Evolutionary conservation across 1,139 yeast species (phyloP), one percentile per base, ranked within the genome.

Genomic region (Pichia sp.): DNA sequence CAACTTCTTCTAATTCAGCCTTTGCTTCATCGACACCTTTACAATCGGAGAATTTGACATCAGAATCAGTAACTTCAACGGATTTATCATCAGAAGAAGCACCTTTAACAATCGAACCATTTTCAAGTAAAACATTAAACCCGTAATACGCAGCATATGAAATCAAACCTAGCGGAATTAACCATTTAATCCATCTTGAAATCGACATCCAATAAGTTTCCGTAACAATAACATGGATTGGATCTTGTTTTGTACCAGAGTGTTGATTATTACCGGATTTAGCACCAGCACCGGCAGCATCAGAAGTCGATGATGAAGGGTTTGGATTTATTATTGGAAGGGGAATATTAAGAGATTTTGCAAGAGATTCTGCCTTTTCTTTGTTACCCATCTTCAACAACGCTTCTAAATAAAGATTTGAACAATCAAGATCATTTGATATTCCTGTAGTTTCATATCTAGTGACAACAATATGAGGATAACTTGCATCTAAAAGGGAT

Each of bases 21-120:
- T 97, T 81, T 15, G 99, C 98, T 69, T 94, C 99, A 66, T 94
- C 99, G 56, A 94, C 95, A 45, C 99, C 99, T 63, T 92, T 87
- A 35, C 94, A 97, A 65, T 94, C 99, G 42, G 80, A 77, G 65
- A 94, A 94, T 62, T 81, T 81, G 42, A 90, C 97, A 39, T 87
- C 86, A 12, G 95, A 85, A 63, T 87, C 87, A 29, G 85, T 77
- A 42, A 88, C 92, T 60, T 92, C 96, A 44, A 84, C 83, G 6
- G 87, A 75, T 62, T 82, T 82, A 59, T 85, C 95, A 24, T 81
- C 79, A 5, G 81, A 82, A 51, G 84, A 87, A 22, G 86, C 71
- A 54, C 84, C 83, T 60, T 86, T 88, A 69, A 89, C 75, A 44
- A 90, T 77, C 20, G 95, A 81, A 8, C 96, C 88, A 55, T 87